These are phyloP conservation scores for Phanerodontia chrysosporium DNA, from an alignment of 768 basidiomycete genomes.

Conservation along the genomic window DNA sequence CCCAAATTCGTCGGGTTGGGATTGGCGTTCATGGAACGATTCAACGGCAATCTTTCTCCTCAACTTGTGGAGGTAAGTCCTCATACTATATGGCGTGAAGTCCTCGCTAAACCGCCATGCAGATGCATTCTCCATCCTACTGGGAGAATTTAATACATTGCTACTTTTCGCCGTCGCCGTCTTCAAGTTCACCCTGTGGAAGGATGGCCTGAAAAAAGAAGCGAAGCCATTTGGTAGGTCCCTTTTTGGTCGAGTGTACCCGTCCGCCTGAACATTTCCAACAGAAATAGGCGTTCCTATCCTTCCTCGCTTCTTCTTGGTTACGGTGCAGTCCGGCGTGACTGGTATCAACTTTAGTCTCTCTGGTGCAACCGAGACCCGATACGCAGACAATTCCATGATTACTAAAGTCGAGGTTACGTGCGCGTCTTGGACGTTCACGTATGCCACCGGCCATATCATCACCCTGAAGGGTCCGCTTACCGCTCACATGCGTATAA, in stretches of 20 bases:
- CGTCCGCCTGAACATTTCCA: neutral
- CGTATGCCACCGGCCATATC: slow-evolving; percentile 73
- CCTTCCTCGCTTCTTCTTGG: slow-evolving; percentile 79
- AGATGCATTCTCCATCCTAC: slow-evolving; percentile 32
- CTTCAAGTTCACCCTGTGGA: slow-evolving; percentile 85
- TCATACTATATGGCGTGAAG: no score
- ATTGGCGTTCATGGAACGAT: neutral
- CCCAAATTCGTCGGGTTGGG: neutral
- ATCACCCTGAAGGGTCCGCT: slow-evolving; percentile 75
- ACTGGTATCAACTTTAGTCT: slow-evolving; percentile 78
- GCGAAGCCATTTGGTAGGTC: slow-evolving; percentile 80
- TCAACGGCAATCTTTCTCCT: neutral
- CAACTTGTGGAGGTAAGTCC: no score
- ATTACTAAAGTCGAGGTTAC: slow-evolving; percentile 61
- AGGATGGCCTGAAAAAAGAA: slow-evolving; percentile 73
- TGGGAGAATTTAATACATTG: slow-evolving; percentile 65
- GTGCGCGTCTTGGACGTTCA: slow-evolving; percentile 76
- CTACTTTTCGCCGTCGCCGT: slow-evolving; percentile 69
- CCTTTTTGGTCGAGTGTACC: neutral
- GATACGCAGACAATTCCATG: slow-evolving; percentile 31
- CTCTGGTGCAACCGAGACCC: slow-evolving; percentile 67
- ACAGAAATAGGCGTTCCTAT: slow-evolving; percentile 78
- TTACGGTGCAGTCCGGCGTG: slow-evolving; percentile 81
- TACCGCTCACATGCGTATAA: slow-evolving; percentile 53
- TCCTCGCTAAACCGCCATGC: neutral